These are phyloP conservation scores for Leptographium flavum DNA, from an alignment of 2,329 filamentous ascomycete genomes.

Conservation along the genomic window DNA sequence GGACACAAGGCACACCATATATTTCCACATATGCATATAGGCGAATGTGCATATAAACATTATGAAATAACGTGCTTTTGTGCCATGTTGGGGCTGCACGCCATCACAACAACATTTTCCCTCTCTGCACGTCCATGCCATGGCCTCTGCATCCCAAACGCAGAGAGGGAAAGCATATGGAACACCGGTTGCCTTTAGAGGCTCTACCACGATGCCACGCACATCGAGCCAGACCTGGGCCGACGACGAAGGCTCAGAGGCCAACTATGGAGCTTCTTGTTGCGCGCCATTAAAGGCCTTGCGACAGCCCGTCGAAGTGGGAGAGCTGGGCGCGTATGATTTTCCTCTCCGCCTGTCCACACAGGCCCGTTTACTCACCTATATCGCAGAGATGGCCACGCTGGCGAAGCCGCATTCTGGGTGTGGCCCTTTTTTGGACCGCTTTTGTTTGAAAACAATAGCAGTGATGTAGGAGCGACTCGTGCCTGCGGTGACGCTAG, in stretches of 20 bases:
- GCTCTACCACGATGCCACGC: not conserved
- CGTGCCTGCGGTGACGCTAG: not conserved
- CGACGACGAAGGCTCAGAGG: not conserved
- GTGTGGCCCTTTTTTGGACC: conserved; percentile 50
- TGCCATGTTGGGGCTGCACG: not conserved
- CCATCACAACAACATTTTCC: not conserved
- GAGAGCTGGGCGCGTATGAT: conserved; percentile 22
- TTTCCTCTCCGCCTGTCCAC: not conserved
- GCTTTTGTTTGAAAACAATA: conserved; percentile 59
- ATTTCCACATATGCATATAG: no score
- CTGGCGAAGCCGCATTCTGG: conserved; percentile 32
- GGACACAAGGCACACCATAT: no score
- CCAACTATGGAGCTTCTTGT: not conserved
- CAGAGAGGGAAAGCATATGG: no score
- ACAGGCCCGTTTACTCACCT: not conserved
- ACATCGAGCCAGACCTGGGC: not conserved
- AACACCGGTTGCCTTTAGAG: no score
- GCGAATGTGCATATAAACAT: no score
- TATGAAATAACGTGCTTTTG: not conserved
- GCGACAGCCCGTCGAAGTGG: conserved; percentile 29
- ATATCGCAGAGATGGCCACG: conserved; percentile 8
- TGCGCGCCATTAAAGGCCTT: conserved; percentile 25
- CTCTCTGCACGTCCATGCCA: no score
- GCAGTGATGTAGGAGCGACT: conserved; percentile 45
- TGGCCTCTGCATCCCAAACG: no score